Conservation (phyloP, 2,329 filamentous ascomycete genomes). For the Aspergillus chevalieri region DNA sequence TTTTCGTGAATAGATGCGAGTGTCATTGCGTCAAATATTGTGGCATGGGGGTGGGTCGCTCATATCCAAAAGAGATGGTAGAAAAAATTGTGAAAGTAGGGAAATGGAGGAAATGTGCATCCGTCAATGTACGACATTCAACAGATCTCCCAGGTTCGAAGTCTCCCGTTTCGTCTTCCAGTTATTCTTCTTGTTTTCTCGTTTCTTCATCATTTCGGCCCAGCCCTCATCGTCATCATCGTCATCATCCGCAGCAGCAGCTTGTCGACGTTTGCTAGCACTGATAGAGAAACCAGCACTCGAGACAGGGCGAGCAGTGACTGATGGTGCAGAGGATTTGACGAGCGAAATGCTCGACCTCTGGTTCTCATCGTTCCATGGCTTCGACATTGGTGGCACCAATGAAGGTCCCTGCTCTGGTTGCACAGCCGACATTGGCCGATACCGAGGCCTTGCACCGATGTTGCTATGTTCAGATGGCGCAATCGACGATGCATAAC, state of each 20-base stretch:
- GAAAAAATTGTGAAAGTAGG: neutral
- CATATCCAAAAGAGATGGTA: neutral
- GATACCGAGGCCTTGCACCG: conserved; percentile 81
- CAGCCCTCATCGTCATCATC: conserved; percentile 46
- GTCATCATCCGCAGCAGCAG: conserved; percentile 28
- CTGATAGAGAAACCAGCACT: conserved; percentile 13
- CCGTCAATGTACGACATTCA: conserved; percentile 31
- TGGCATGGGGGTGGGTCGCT: neutral
- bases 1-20: neutral
- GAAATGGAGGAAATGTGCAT: neutral
- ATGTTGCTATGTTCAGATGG: conserved; percentile 94
- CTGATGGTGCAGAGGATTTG: conserved; percentile 19
- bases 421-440: conserved; percentile 69
- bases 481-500: conserved; percentile 84
- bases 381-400: conserved; percentile 27
- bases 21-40: conserved; percentile 1
- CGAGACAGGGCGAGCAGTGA: conserved; percentile 26
- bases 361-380: conserved; percentile 33
- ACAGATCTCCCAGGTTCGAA: conserved; percentile 30
- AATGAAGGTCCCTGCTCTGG: conserved; percentile 28
- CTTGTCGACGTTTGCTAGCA: conserved; percentile 9
- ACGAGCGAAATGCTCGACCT: conserved; percentile 16
- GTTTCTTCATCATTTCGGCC: conserved; percentile 47
- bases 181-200: conserved; percentile 44
- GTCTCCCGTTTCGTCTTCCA: conserved; percentile 41